These are phyloP conservation scores for Spencermartinsiella europaea DNA, from an alignment of 805 yeast species.

Conservation along the genomic window DNA sequence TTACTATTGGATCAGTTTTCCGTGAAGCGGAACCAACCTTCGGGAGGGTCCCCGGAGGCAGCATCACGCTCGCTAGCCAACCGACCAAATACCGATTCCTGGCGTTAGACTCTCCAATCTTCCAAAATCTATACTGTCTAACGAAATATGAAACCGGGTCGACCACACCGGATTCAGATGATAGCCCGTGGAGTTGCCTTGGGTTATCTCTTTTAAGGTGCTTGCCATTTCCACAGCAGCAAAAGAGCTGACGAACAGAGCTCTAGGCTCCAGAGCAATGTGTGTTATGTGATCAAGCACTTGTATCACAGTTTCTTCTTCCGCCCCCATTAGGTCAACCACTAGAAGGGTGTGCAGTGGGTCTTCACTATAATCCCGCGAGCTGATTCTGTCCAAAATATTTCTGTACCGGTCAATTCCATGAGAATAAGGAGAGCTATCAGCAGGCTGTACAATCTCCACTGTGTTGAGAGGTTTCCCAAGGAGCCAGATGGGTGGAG, in stretches of 20 bases:
- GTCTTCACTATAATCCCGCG: background rate
- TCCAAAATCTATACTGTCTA: slow-evolving; percentile 65
- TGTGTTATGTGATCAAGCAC: slow-evolving; percentile 19
- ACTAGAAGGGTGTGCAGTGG: slow-evolving; percentile 12
- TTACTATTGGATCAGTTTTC: no score
- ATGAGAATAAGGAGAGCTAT: slow-evolving; percentile 6
- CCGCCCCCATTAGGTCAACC: slow-evolving; percentile 50
- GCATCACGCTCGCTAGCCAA: no score
- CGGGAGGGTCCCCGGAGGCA: no score
- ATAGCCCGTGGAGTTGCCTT: background rate
- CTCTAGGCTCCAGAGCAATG: background rate
- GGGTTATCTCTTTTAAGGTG: background rate
- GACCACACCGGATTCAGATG: slow-evolving; percentile 21
- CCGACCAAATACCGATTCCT: slow-evolving; percentile 39
- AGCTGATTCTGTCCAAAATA: slow-evolving; percentile 6
- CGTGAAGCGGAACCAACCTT: no score
- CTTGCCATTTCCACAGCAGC: slow-evolving; percentile 19
- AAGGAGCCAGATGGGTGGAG: slow-evolving; percentile 88
- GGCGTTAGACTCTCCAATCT: slow-evolving; percentile 47
- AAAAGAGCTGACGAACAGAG: slow-evolving; percentile 2
- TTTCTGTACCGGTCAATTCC: slow-evolving; percentile 14
- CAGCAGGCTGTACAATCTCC: slow-evolving; percentile 7
- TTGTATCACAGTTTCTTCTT: slow-evolving; percentile 25
- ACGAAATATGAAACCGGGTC: slow-evolving; percentile 48
- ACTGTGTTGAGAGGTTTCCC: slow-evolving; percentile 29